Percentiles rank a stretch among this genome's conserved stretches.
These are phyloP conservation scores for Podaxis sp. DNA, from an alignment of 768 basidiomycete genomes.

Conservation along the genomic window DNA sequence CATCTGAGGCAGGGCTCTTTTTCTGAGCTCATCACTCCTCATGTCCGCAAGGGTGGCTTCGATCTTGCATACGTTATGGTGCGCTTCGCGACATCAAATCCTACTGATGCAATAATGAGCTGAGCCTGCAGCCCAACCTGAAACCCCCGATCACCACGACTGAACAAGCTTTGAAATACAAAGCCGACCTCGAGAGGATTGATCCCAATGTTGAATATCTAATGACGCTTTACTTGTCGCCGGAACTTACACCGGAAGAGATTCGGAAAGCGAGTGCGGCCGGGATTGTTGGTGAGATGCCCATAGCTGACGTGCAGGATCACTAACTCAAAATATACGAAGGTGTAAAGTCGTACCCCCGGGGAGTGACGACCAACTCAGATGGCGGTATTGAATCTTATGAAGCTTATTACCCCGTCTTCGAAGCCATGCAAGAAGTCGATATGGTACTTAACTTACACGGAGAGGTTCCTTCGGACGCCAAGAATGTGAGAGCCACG, in stretches of 20 bases:
- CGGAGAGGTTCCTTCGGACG: conserved; percentile 94
- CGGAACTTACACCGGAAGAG: conserved; percentile 86
- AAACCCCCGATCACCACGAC: conserved; percentile 85
- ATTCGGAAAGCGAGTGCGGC: conserved; percentile 83
- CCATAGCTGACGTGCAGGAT: neutral
- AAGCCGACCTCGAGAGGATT: conserved; percentile 67
- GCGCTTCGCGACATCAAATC: conserved; percentile 19
- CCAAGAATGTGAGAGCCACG: conserved; percentile 21
- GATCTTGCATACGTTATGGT: conserved; percentile 96
- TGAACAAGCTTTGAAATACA: conserved; percentile 79
- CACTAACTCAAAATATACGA: neutral
- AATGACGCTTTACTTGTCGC: conserved; percentile 96
- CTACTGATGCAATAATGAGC: conserved; percentile 10
- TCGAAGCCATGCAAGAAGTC: conserved; percentile 90
- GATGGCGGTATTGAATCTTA: conserved; percentile 97
- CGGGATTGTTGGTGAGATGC: conserved; percentile 63
- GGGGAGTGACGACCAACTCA: conserved; percentile 97
- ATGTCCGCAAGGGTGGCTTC: conserved; percentile 90
- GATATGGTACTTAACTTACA: conserved; percentile 96
- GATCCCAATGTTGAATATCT: conserved; percentile 83
- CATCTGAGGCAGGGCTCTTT: conserved; percentile 90
- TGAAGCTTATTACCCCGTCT: conserved; percentile 88
- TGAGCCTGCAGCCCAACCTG: conserved; percentile 75
- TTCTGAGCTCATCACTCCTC: conserved; percentile 81
- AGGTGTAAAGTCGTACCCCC: conserved; percentile 95